Evolutionary conservation across 129 eudicot genomes (phyloP), one percentile per base, ranked within the genome.

Genomic region (Lactuca saligna): DNA sequence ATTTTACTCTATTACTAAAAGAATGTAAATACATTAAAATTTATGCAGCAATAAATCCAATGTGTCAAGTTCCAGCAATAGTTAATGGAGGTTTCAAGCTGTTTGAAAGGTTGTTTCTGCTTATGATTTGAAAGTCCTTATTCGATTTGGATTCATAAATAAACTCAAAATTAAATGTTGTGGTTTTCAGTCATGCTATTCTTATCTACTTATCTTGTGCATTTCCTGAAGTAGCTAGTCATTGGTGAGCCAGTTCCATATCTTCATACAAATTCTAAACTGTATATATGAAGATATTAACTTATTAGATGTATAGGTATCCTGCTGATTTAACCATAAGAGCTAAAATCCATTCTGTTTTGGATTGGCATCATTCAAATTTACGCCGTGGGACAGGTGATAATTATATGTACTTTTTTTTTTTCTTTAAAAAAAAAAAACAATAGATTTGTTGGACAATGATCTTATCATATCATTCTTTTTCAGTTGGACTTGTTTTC

Each of bases 291-390:
- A 9, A n/a, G 31, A 35, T 6, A 17, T 57, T 50, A 10, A 54
- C 34, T 34, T 48, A 35, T 34, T 16, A 55, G 8, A 57, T 12
- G 44, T 1, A 14, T 71, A 93, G 98, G 98, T 93, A 93, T 80
- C 98, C 98, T 12, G 65, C 80, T 76, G 98, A 93, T 74, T 57
- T 87, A 25, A 64, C 17, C n/a, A 78, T 68, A 67, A 82, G 97
- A 74, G 90, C 97, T n/a, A 87, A 89, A 80, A 71, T 89, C 63
- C 77, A 93, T 61, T 86, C 97, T 8, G 88, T 85, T 51, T 78
- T 93, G 64, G 97, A 93, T 75, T 93, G 99, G 99, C 99, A 93
- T 78, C 99, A 93, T 82, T 68, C 85, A 49, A 93, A 85, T 77
- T 61, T 93, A 70, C 97, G 95, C 3, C 78, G 81, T 34, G 95